phyloP scores from a whole-genome alignment of 805 yeast species.

The Pachysolen tannophilus region DNA sequence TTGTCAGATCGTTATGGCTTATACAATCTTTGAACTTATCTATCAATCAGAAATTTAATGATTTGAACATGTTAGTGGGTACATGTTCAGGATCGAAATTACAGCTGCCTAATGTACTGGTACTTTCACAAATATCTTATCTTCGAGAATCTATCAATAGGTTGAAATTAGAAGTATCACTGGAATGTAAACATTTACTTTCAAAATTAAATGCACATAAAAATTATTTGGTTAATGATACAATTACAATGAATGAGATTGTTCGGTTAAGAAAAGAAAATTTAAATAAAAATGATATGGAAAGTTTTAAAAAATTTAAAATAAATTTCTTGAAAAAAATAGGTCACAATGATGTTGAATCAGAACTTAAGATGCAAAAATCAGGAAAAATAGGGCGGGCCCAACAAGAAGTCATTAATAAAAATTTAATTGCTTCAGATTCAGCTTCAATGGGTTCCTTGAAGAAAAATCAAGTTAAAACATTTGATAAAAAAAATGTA shows the following conservation, averaged over 20 bases:
- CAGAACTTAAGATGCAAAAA: background rate
- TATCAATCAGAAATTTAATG: conserved; percentile 12
- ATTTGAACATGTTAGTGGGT: too few species aligned
- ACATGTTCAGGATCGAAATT: too few species aligned
- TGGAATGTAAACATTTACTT: conserved; percentile 18
- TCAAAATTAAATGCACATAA: conserved; percentile 16
- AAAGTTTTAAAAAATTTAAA: conserved; percentile 17
- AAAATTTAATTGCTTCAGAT: too few species aligned
- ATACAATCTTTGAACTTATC: conserved; percentile 23
- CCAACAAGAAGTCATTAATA: conserved; percentile 2
- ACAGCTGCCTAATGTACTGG: too few species aligned
- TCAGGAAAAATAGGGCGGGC: background rate
- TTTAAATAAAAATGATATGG: conserved; percentile 14
- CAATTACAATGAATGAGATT: conserved; percentile 15
- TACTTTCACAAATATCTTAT: too few species aligned
- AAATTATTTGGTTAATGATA: conserved; percentile 17
- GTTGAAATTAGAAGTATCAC: conserved; percentile 13
- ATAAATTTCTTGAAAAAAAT: conserved; percentile 9
- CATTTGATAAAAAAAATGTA: too few species aligned
- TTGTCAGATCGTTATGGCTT: conserved; percentile 28
- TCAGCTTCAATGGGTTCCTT: too few species aligned
- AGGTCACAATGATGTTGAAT: background rate
- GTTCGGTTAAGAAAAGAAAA: conserved; percentile 9
- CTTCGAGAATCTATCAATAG: conserved; percentile 8
- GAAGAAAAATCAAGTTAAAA: too few species aligned